Percentiles rank a stretch among this genome's conserved stretches.
Evolutionary conservation across 805 yeast genomes (phyloP).

Genomic region (Schwanniomyces sp.): DNA sequence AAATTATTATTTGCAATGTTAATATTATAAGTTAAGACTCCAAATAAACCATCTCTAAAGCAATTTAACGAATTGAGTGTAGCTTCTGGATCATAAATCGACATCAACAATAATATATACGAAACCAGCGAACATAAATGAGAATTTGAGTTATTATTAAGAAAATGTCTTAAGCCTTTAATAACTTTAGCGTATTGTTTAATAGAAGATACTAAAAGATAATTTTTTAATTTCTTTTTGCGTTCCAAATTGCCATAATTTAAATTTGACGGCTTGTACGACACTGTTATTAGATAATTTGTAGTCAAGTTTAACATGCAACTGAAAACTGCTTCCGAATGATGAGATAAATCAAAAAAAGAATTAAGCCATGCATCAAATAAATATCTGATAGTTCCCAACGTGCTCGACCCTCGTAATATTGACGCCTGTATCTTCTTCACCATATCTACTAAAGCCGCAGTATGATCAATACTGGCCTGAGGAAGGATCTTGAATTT

Average conservation of each 20-base stretch:
- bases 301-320: constrained; percentile 39
- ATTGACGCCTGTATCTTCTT: constrained; percentile 15
- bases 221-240: constrained; percentile 18
- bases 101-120: constrained; percentile 38
- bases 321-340: constrained; percentile 29
- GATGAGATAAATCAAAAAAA: constrained; percentile 23
- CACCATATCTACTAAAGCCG: constrained; percentile 5
- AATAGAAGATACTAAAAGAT: constrained; percentile 30
- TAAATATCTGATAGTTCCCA: constrained; percentile 26
- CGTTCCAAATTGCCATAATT: constrained; percentile 10
- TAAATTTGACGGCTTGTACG: constrained; percentile 2
- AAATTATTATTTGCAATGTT: constrained; percentile 12
- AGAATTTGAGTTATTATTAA: constrained; percentile 29
- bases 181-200: constrained; percentile 37
- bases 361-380: constrained; percentile 34
- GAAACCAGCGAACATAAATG: constrained; percentile 33
- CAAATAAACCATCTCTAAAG: constrained; percentile 40
- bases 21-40: constrained; percentile 29
- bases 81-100: constrained; percentile 45
- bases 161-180: constrained; percentile 26
- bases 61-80: constrained; percentile 35
- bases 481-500: constrained; percentile 2
- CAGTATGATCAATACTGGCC: constrained; percentile 3
- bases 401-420: constrained; percentile 23
- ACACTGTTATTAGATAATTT: constrained; percentile 30